Conservation (phyloP, 768 basidiomycete species). For the Suillus weaverae region DNA sequence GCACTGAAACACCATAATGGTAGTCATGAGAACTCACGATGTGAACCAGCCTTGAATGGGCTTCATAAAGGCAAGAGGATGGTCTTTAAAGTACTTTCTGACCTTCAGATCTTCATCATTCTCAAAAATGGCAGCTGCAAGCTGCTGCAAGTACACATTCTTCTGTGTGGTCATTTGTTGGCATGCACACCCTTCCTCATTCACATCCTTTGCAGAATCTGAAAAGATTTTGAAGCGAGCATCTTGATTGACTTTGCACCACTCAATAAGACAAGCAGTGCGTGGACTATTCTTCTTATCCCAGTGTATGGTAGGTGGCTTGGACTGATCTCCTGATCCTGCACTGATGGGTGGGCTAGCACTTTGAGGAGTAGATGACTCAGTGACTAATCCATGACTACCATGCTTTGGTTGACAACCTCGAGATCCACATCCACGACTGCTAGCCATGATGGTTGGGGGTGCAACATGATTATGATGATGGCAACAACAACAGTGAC, state of each 20-base stretch:
- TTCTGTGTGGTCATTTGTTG: neutral
- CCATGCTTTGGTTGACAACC: neutral
- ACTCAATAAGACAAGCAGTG: neutral
- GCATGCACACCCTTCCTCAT: conserved; percentile 9
- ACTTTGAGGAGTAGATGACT: neutral
- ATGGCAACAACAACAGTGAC: too few relatives aligned
- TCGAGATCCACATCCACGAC: neutral
- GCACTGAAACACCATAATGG: neutral
- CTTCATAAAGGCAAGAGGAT: neutral
- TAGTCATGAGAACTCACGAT: neutral
- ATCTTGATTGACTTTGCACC: conserved; percentile 2
- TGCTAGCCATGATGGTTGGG: neutral
- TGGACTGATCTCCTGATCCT: neutral
- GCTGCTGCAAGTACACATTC: neutral
- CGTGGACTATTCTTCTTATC: neutral
- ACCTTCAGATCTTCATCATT: neutral
- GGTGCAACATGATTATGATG: too few relatives aligned
- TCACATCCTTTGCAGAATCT: neutral
- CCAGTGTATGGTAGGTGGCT: conserved; percentile 1
- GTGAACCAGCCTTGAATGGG: neutral
- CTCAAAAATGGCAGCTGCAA: neutral
- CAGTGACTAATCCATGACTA: neutral
- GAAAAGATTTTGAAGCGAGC: conserved; percentile 3
- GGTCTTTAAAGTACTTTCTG: neutral
- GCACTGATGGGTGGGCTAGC: neutral